Conservation (phyloP, 345 rosid genomes). For the Linum tenue region DNA sequence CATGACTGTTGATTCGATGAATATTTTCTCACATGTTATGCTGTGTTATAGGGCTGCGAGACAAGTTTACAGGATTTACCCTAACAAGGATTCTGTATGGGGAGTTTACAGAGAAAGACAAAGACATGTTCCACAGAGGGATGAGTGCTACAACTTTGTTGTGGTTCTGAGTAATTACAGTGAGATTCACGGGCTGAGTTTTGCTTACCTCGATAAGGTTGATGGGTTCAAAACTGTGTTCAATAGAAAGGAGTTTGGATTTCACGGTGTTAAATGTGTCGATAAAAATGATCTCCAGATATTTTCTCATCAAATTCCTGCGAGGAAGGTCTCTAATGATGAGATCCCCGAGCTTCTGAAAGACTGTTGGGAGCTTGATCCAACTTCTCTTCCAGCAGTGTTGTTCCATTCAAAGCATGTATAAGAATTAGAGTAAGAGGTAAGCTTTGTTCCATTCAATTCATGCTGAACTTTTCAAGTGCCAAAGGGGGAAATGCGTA, state of each 20-base stretch:
- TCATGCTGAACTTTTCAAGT: not conserved
- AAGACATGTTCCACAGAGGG: slow-evolving; percentile 26
- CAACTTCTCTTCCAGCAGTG: slow-evolving; percentile 53
- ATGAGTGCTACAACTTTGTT: slow-evolving; percentile 37
- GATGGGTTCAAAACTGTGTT: slow-evolving; percentile 53
- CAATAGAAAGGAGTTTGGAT: slow-evolving; percentile 59
- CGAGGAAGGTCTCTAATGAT: slow-evolving; percentile 47
- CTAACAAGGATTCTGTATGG: slow-evolving; percentile 84
- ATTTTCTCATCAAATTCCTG: slow-evolving; percentile 86
- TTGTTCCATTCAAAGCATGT: slow-evolving; percentile 12
- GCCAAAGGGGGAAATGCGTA: not conserved
- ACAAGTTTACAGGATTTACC: slow-evolving; percentile 68
- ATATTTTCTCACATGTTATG: slow-evolving; percentile 58
- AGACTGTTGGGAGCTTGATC: slow-evolving; percentile 85
- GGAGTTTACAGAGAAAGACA: slow-evolving; percentile 47
- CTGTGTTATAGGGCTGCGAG: slow-evolving; percentile 72
- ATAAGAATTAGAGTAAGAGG: too few relatives aligned
- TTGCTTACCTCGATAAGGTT: slow-evolving; percentile 73
- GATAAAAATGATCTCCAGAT: slow-evolving; percentile 41
- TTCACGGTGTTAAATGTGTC: slow-evolving; percentile 53
- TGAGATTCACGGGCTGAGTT: slow-evolving; percentile 62
- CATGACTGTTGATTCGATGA: slow-evolving; percentile 34
- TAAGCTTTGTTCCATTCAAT: too few relatives aligned
- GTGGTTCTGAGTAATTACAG: slow-evolving; percentile 57
- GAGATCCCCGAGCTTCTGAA: slow-evolving; percentile 34